Evolutionary conservation across 2,329 filamentous ascomycete species (phyloP), one percentile per base, ranked within the genome.

Genomic region (Botryosphaeria dothidea): DNA sequence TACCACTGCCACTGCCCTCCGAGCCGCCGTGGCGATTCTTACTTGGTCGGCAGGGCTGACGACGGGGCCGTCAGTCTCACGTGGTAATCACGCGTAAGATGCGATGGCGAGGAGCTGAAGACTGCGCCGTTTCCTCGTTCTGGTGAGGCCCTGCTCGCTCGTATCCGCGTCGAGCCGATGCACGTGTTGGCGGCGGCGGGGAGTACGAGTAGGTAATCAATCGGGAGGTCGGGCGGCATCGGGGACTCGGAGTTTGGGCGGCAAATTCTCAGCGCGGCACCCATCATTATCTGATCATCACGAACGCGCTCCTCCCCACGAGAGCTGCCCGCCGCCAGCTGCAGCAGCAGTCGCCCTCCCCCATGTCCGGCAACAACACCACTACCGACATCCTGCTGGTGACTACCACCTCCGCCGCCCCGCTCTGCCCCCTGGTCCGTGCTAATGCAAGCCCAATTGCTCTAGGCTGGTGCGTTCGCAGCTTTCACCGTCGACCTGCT

Each of bases 401-500:
- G 76, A 75, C 83, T 80, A 36, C 2, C 34, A 17, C 46, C 62
- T n/a, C 54, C 15, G 31, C 34, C 29, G 46, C 57, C 38, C 46
- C 19, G 48, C 11, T 17, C 15, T 19, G 49, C 48, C 63, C 45
- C 29, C 34, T 43, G 13, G 63, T 63, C 41, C 25, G 34, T 27
- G 31, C 52, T 48, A 38, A 57, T 41, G 23, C 41, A 9, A 19
- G 6, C 62, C 13, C 62, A 34, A 27, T 27, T 34, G 45, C 17
- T 54, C n/a, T 62, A 95, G 91, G 92, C 93, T 52, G 93, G 93
- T 64, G 92, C 92, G 62, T 85, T 91, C 62, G 93, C 93, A 68
- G 93, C 92, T 27, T 92, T 96, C 74, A 90, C 90, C 1, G 90
- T 97, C 65, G 92, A 97, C 76, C 82, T 96, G 56, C 82, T 96